Percentiles rank a stretch among this genome's conserved stretches.
These are phyloP conservation scores for Stagonosporopsis tanaceti DNA, from an alignment of 2,329 filamentous ascomycete genomes.

Conservation along the genomic window DNA sequence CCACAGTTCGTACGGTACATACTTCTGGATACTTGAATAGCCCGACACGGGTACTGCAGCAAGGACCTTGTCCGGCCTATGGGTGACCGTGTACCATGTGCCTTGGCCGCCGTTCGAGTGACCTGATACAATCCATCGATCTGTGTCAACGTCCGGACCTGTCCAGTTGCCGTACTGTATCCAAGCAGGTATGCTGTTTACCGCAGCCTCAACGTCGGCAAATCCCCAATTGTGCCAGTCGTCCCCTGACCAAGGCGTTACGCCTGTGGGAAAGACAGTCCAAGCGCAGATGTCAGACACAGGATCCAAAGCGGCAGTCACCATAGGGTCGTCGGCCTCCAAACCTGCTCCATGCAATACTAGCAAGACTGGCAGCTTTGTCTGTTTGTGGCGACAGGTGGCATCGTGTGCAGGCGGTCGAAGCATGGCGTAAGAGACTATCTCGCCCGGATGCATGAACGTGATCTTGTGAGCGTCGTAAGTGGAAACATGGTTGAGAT, in stretches of 20 bases:
- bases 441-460: slow-evolving; percentile 61
- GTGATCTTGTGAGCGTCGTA: slow-evolving; percentile 62
- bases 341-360: slow-evolving; percentile 65
- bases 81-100: slow-evolving; percentile 64
- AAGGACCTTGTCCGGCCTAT: slow-evolving; percentile 64
- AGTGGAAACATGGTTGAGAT: slow-evolving; percentile 35
- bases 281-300: slow-evolving; percentile 63
- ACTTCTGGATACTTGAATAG: slow-evolving; percentile 66
- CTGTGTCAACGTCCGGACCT: slow-evolving; percentile 55
- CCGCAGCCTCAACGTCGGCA: slow-evolving; percentile 63
- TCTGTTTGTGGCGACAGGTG: slow-evolving; percentile 30
- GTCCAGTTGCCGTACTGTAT: slow-evolving; percentile 58
- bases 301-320: slow-evolving; percentile 58
- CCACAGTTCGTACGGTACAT: slow-evolving; percentile 67
- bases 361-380: slow-evolving; percentile 58
- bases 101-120: slow-evolving; percentile 70
- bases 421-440: slow-evolving; percentile 65
- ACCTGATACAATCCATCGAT: slow-evolving; percentile 62
- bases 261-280: slow-evolving; percentile 64
- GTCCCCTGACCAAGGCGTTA: slow-evolving; percentile 66
- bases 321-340: slow-evolving; percentile 59
- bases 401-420: slow-evolving; percentile 59
- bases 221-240: slow-evolving; percentile 69
- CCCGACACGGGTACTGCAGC: slow-evolving; percentile 66
- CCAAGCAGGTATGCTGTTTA: slow-evolving; percentile 60